Base-by-base conservation (phyloP, 768 basidiomycete species). In the Mycena rosella region DNA sequence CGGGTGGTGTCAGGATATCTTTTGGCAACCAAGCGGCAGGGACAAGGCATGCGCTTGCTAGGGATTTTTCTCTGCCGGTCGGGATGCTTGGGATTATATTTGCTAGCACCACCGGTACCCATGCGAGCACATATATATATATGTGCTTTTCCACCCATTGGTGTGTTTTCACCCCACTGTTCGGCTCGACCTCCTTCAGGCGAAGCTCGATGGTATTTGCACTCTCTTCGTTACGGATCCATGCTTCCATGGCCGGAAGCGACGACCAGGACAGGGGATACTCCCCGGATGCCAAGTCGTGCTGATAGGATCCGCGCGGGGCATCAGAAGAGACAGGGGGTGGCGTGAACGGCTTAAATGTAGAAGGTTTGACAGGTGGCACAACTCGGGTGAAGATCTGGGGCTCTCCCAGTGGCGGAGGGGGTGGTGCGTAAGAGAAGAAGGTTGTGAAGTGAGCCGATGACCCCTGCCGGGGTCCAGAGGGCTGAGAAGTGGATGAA, bases 151-250 rank as follows among this genome's bases (percentile, higher is more conserved):
- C 20, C 4, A 15, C 34, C 63, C 63, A 65, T 6, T 45, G 11
- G 15, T 58, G n/a, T n/a, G n/a, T 29, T 22, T 32, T n/a, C 3
- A 5, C 47, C 6, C 42, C 36, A 15, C 48, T 48, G 26, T 65
- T 65, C 27, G 53, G 55, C 30, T 40, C 56, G 5, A n/a, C 22
- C 36, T 65, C 63, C 48, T 65, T 65, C 44, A 49, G 48, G 8
- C 6, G 24, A 29, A 49, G 27, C 48, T 49, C 26, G 15, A 49
- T 24, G 10, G n/a, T 7, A 22, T 56, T 26, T 13, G 26, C 26
- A 5, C 17, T 11, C 20, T 56, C 55, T 8, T 55, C 36, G 10
- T 2, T n/a, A n/a, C 38, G 22, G 9, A 42, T 22, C 55, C 55
- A 56, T 15, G 15, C 17, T 11, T 56, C 6, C 40, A 56, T 24